Percentiles rank a stretch among this genome's conserved stretches.
Conservation (phyloP, 2,329 filamentous ascomycete species). For the Beauveria scarabaeidicola region DNA sequence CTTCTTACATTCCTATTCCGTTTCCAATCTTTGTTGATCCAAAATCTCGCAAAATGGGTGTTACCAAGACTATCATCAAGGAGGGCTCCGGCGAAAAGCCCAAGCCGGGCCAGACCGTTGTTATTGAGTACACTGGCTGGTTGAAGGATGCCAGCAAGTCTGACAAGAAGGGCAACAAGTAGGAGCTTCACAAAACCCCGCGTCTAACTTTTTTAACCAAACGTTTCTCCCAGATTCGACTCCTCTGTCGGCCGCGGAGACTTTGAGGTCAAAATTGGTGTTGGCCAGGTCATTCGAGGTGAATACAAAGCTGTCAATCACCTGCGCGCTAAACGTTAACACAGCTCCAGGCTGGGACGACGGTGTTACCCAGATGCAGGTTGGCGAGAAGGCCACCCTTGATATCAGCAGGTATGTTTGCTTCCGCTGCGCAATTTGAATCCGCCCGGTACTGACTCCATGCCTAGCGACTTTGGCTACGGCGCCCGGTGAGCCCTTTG, state of each 20-base stretch:
- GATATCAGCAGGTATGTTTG: slow-evolving; percentile 63
- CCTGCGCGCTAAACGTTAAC: slow-evolving; percentile 10
- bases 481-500: slow-evolving; percentile 44
- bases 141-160: slow-evolving; percentile 58
- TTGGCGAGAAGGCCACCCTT: slow-evolving; percentile 83
- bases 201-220: slow-evolving; percentile 4
- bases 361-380: slow-evolving; percentile 74
- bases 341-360: slow-evolving; percentile 64
- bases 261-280: slow-evolving; percentile 71
- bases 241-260: slow-evolving; percentile 69
- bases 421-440: not conserved
- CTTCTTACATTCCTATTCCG: not conserved
- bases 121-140: slow-evolving; percentile 87
- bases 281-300: slow-evolving; percentile 83
- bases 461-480: slow-evolving; percentile 53
- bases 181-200: slow-evolving; percentile 25
- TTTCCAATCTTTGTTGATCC: not conserved
- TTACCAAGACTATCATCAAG: slow-evolving; percentile 56
- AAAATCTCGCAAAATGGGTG: slow-evolving; percentile 51
- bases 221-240: slow-evolving; percentile 63
- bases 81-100: slow-evolving; percentile 58
- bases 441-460: slow-evolving; percentile 14
- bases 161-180: slow-evolving; percentile 64
- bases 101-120: slow-evolving; percentile 59
- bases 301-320: slow-evolving; percentile 20